Conservation (phyloP, 169 alveolate species). For the Plasmodium falciparum region DNA sequence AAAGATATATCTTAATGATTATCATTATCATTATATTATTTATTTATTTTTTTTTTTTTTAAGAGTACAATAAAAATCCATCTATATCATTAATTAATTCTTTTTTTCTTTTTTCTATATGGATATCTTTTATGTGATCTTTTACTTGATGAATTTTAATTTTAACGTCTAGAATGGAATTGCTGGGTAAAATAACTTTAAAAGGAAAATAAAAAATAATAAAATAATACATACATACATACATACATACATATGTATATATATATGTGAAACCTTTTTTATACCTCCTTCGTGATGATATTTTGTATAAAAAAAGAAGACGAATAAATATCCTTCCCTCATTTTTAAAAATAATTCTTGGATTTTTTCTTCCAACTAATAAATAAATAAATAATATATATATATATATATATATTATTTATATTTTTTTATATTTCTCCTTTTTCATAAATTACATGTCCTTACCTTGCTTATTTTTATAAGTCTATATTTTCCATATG, state of each 20-base stretch:
- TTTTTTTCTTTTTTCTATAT: background rate
- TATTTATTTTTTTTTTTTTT: background rate
- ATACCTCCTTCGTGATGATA: constrained; percentile 7
- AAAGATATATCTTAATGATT: background rate
- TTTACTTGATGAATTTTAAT: constrained; percentile 23
- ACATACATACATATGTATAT: background rate
- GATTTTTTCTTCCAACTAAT: constrained; percentile 28
- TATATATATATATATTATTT: background rate
- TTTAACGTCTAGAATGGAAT: constrained; percentile 45
- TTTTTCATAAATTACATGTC: too few species aligned
- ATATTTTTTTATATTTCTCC: too few species aligned
- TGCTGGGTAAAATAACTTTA: background rate
- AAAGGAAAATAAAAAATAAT: background rate
- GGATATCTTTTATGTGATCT: background rate
- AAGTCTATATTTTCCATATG: constrained; percentile 5
- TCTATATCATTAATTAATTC: constrained; percentile 8
- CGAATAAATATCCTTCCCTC: constrained; percentile 10
- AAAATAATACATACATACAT: background rate
- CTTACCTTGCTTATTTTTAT: constrained; percentile 43
- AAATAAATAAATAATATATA: too few species aligned
- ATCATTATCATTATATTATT: background rate
- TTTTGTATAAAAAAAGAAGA: constrained; percentile 20
- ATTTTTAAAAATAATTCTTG: constrained; percentile 32
- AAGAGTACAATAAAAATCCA: constrained; percentile 9
- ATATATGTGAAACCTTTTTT: background rate